Percentiles rank a stretch among this genome's conserved stretches.
Evolutionary conservation across 208 protist species (phyloP).

Genomic region (Novymonas esmeraldas): DNA sequence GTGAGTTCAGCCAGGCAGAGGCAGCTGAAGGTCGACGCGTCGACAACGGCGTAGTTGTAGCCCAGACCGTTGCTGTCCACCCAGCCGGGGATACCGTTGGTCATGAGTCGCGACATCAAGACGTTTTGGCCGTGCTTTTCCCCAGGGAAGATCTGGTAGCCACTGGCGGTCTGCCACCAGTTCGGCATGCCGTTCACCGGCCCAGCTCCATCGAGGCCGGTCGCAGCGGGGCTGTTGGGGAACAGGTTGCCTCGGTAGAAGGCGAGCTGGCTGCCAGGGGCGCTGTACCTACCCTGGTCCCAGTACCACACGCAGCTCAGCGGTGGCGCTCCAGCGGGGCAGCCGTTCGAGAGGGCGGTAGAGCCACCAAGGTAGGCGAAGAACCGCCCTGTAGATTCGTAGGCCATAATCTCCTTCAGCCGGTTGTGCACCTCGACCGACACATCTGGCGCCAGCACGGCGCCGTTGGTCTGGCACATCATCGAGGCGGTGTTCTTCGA

Average conservation of each 20-base stretch:
- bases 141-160: constrained; percentile 7
- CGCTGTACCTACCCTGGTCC: constrained; percentile 19
- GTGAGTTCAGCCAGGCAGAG: not conserved
- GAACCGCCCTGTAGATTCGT: not conserved
- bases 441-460: constrained; percentile 10
- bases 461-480: not conserved
- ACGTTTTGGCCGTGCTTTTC: constrained; percentile 5
- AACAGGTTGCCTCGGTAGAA: constrained; percentile 35
- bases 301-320: constrained; percentile 33
- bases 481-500: not conserved
- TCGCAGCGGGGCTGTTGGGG: not conserved
- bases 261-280: not conserved
- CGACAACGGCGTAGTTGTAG: not conserved
- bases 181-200: not conserved
- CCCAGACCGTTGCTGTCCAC: not conserved
- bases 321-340: constrained; percentile 5
- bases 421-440: constrained; percentile 12
- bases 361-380: constrained; percentile 31
- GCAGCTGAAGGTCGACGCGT: not conserved
- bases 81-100: constrained; percentile 8
- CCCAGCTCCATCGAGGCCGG: constrained; percentile 5
- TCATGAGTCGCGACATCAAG: constrained; percentile 11
- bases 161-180: constrained; percentile 9
- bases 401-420: constrained; percentile 5
- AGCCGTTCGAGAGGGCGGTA: constrained; percentile 9